Evolutionary conservation across 345 rosid species (phyloP).

Genomic region (Acer saccharum): DNA sequence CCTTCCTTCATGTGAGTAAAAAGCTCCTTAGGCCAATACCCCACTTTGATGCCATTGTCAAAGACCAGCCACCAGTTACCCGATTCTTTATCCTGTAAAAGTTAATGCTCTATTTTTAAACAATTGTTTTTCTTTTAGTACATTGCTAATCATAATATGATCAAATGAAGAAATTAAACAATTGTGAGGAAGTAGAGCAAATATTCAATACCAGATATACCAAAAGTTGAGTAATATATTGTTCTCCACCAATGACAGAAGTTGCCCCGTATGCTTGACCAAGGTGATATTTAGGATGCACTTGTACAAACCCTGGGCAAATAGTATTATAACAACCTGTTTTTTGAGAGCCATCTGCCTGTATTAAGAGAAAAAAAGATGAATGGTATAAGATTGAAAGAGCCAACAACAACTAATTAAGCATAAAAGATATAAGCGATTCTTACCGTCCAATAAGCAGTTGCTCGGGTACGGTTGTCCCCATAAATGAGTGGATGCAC

Average conservation of each 20-base stretch:
- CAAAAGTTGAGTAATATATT: background rate
- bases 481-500: constrained; percentile 1
- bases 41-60: background rate
- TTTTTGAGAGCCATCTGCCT: background rate
- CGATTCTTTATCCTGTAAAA: background rate
- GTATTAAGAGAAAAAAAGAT: too few relatives aligned
- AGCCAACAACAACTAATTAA: background rate
- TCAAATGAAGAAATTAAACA: background rate
- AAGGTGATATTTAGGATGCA: background rate
- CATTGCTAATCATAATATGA: too few relatives aligned
- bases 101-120: too few relatives aligned
- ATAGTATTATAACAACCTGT: background rate
- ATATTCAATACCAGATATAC: background rate
- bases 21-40: background rate
- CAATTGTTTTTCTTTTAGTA: too few relatives aligned
- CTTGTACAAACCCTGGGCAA: background rate
- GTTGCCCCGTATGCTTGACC: background rate
- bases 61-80: background rate
- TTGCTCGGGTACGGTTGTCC: background rate
- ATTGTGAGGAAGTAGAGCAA: background rate
- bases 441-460: constrained; percentile 5
- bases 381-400: background rate
- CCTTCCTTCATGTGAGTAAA: background rate
- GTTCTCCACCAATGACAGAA: background rate
- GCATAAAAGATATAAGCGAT: background rate